Conservation (phyloP, 331 rosid genomes). For the Dryas integrifolia region DNA sequence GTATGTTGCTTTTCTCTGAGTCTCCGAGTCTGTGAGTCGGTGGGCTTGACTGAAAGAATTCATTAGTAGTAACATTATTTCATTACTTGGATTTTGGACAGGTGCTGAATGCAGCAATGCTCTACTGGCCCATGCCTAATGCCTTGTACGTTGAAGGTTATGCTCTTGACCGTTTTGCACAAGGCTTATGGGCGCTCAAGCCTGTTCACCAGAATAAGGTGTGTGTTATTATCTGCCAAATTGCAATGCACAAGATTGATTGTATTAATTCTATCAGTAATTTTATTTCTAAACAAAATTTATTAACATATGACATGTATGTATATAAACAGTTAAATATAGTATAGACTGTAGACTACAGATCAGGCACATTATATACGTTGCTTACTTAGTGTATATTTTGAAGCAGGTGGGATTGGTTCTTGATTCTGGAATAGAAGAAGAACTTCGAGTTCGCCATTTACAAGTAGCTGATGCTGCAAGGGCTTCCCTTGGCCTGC, state of each 20-base stretch:
- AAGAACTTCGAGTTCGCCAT: slow-evolving; percentile 71
- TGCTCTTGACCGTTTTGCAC: slow-evolving; percentile 84
- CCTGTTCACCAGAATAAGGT: slow-evolving; percentile 89
- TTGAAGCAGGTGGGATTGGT: slow-evolving; percentile 68
- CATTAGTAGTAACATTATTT: background rate
- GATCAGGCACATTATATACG: background rate
- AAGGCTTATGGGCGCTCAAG: slow-evolving; percentile 78
- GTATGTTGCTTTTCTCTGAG: slow-evolving; percentile 27
- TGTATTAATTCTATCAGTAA: too few relatives aligned
- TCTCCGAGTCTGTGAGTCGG: background rate
- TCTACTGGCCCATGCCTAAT: slow-evolving; percentile 86
- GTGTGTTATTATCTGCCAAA: slow-evolving; percentile 10
- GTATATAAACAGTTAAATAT: too few relatives aligned
- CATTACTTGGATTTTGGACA: slow-evolving; percentile 17
- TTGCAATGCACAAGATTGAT: background rate
- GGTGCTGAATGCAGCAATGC: slow-evolving; percentile 95
- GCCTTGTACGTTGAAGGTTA: slow-evolving; percentile 80
- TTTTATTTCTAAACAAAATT: too few relatives aligned
- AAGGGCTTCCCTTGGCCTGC: slow-evolving; percentile 90
- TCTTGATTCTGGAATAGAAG: slow-evolving; percentile 85
- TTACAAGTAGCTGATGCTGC: slow-evolving; percentile 91
- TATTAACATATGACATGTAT: too few relatives aligned
- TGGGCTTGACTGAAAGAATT: background rate
- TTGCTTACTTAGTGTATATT: background rate
- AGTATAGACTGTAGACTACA: too few relatives aligned